Base-by-base conservation (phyloP, 2,329 filamentous ascomycete genomes). In the Diaporthe longicolla region DNA sequence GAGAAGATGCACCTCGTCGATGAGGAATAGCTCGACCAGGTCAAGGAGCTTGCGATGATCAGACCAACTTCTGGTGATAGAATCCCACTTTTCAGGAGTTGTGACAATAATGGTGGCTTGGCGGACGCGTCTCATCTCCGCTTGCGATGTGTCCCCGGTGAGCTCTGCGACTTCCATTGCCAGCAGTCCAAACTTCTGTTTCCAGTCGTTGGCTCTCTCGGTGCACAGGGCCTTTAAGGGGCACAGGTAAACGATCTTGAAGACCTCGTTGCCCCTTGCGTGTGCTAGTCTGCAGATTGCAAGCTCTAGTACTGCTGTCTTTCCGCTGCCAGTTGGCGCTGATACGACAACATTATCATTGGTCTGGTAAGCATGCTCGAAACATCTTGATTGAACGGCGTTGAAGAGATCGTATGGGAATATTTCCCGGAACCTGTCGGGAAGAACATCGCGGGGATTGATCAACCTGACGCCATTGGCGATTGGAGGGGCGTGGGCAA, bases 41-140 rank as follows among this genome's bases (percentile, higher is more conserved):
- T 92, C 89, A 82, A 97, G 90, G 24, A 97, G 84, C 76, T 88
- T 93, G 70, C 89, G 88, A 78, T 97, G 93, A 78, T 97, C 94
- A 77, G 92, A 91, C 95, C 95, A 97, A 79, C 94, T 95, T 24
- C 94, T 88, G 0, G 95, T 97, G 81, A 97, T 92, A 74, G 94
- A 96, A 80, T 97, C 94, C 94, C 94, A 97, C 79, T 97, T 97
- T 82, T 97, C 94, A 0, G 95, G 94, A 0, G 94, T 97, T 0
- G 95, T 97, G 76, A 97, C 89, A 77, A 97, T 96, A 76, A 97
- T 94, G 61, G 92, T 92, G 4, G 94, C 94, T 77, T 87, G 90
- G 75, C 94, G 92, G 8, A 96, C 92, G 71, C 88, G 90, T 29
- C 87, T 87, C 74, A 95, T 86, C 77, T 95, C 91, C 7, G 85